Evolutionary conservation across 257 asterid genomes (phyloP).

Genomic region (Scutellaria baicalensis): DNA sequence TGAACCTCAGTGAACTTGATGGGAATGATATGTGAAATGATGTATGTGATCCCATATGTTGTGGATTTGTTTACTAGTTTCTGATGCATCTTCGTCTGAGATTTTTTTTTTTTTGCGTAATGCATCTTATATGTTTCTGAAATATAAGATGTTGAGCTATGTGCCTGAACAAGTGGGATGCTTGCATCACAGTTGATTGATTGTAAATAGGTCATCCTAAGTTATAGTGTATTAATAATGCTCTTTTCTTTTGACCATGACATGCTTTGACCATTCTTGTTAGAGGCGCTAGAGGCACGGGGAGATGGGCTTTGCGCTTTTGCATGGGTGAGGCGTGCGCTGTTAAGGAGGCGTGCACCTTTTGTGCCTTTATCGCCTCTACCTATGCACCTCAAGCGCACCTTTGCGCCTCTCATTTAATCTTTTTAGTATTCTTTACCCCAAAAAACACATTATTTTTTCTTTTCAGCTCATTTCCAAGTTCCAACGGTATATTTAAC

Average conservation of each 20-base stretch:
- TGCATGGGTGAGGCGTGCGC: too few species aligned
- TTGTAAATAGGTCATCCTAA: neutral
- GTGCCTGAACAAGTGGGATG: neutral
- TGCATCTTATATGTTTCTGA: neutral
- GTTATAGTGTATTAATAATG: neutral
- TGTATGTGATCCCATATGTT: neutral
- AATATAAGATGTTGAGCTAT: neutral
- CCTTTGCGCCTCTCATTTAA: too few species aligned
- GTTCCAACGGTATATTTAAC: too few species aligned
- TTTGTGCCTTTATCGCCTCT: too few species aligned
- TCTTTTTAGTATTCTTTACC: too few species aligned
- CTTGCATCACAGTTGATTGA: neutral
- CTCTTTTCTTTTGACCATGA: neutral
- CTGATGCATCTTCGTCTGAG: neutral
- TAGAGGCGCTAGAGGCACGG: too few species aligned
- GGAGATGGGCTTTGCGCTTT: too few species aligned
- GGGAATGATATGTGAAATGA: neutral
- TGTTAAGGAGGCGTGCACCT: too few species aligned
- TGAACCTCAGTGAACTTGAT: neutral
- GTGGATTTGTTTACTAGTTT: neutral
- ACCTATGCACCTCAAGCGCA: too few species aligned
- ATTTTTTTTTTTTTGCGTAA: neutral
- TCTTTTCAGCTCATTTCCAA: too few species aligned
- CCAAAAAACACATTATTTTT: too few species aligned
- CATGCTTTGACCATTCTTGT: too few species aligned